phyloP scores from a whole-genome alignment of 2,329 filamentous ascomycete genomes.

The Thyridium curvatum region DNA sequence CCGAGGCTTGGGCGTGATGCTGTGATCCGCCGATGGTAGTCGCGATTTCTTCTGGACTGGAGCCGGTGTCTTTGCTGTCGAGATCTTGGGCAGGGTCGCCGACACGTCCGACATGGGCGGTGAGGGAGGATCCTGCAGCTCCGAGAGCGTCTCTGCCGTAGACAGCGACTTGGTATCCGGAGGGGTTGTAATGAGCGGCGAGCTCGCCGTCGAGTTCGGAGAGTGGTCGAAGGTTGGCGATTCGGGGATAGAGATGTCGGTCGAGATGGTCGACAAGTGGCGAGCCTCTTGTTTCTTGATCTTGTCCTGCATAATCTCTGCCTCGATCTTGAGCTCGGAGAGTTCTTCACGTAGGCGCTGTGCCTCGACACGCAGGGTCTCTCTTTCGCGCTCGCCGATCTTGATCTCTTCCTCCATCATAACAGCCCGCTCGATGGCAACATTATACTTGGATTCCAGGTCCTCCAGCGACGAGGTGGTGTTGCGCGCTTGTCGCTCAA shows the following conservation, averaged over 20 bases:
- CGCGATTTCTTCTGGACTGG: constrained; percentile 39
- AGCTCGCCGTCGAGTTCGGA: constrained; percentile 81
- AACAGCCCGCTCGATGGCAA: constrained; percentile 84
- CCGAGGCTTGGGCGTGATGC: constrained; percentile 47
- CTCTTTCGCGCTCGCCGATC: constrained; percentile 84
- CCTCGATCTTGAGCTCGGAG: constrained; percentile 88
- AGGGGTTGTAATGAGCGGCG: constrained; percentile 83
- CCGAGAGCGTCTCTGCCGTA: constrained; percentile 51
- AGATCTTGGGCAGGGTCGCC: constrained; percentile 47
- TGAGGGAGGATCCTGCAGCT: constrained; percentile 78
- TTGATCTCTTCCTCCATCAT: constrained; percentile 95
- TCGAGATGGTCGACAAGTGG: constrained; percentile 53
- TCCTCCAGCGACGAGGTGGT: constrained; percentile 95
- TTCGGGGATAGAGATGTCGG: constrained; percentile 56
- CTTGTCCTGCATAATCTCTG: constrained; percentile 91
- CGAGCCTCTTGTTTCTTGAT: constrained; percentile 63
- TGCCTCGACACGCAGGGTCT: constrained; percentile 79
- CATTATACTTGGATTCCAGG: constrained; percentile 93
- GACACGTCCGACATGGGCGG: constrained; percentile 89
- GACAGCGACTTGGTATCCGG: constrained; percentile 63
- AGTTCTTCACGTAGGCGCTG: constrained; percentile 88
- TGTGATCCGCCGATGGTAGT: constrained; percentile 48
- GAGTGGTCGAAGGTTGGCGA: constrained; percentile 72
- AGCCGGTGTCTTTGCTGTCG: constrained; percentile 34
- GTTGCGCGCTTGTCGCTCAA: constrained; percentile 91